Evolutionary conservation across 2,329 filamentous ascomycete species (phyloP), one percentile per base, ranked within the genome.

Genomic region (Clonostachys solani): DNA sequence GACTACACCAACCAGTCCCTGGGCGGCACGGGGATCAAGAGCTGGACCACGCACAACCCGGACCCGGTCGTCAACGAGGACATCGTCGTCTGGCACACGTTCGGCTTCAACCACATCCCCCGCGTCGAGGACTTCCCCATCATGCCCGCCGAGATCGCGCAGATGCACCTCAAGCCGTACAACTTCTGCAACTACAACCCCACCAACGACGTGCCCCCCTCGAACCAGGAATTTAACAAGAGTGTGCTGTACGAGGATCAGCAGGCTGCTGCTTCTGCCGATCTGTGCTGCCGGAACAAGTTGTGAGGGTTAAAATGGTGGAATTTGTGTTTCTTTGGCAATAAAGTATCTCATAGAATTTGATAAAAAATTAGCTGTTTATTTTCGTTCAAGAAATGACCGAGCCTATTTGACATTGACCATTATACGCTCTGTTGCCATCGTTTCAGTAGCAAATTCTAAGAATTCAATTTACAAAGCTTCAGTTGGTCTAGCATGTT

Each of bases 61-160:
- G 77, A 80, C 47, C 66, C 66, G 41, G 74, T 95, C 55, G 87
- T 86, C 42, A 84, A 94, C 67, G 87, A 84, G 3, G 87, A 95
- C 60, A 70, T 95, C 29, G 89, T 95, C 3, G 77, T 95, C 12
- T 95, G 89, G 90, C 89, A 95, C 68, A 92, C 89, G 0, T 95
- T 95, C 58, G 90, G 90, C 40, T 74, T 95, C 36, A 91, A 86
- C 2, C 90, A 95, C 63, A 91, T 95, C 73, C 49, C 51, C 12
- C 34, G 49, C 9, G 49, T 50, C 12, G 51, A 53, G 37, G 82
- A 86, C 57, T 86, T 83, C 65, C 82, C 81, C 0, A 78, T 85
- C 33, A 85, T 86, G 82, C 82, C 82, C 0, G 74, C 73, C 51
- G 82, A 85, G 58, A 73, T 66, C 44, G 61, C 77, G 48, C 64